Evolutionary conservation across 768 basidiomycete species (phyloP), one percentile per base, ranked within the genome.

Genomic region (Cystobasidium tubakii): DNA sequence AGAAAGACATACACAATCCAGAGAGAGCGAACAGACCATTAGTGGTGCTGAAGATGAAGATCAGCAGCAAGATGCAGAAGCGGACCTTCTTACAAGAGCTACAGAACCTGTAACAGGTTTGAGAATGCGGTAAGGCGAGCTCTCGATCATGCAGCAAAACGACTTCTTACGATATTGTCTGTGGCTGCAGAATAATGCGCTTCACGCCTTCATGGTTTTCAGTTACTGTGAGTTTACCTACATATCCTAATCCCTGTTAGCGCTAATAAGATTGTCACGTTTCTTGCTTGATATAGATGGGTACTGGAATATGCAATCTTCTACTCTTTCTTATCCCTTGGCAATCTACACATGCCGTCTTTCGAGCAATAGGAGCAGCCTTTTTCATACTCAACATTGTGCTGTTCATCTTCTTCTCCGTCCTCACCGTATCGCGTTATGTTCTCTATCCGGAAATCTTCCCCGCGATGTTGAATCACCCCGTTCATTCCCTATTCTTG

Each of bases 261-360:
- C 3, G 15, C 54, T 71, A 31, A 55, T 60, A 39, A 55, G 2
- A 9, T 17, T 23, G 13, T 31, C 27, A 60, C 23, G 2, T 60
- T 25, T 60, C 29, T 55, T n/a, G 21, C 9, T n/a, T 55, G 21
- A 55, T 34, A 71, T 34, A 71, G 13, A 69, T 76, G 78, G 78
- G 78, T 25, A 77, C 76, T 1, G 78, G 78, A n/a, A 79, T 79
- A 43, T 73, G 75, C 73, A 75, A 75, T 69, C 70, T 64, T 4
- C 76, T 79, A 34, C 75, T 79, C 13, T 78, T 75, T 43, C 63
- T 75, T 43, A 29, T 79, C 0, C 78, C 78, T 0, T 79, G 73
- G 74, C 9, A 62, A n/a, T 34, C 65, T 0, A 43, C 76, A 0
- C 78, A 79, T 55, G 27, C 76, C 23, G 72, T 69, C 19, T 79